Base-by-base conservation (phyloP, 495 filamentous ascomycete species). In the Tuber calosporum region DNA sequence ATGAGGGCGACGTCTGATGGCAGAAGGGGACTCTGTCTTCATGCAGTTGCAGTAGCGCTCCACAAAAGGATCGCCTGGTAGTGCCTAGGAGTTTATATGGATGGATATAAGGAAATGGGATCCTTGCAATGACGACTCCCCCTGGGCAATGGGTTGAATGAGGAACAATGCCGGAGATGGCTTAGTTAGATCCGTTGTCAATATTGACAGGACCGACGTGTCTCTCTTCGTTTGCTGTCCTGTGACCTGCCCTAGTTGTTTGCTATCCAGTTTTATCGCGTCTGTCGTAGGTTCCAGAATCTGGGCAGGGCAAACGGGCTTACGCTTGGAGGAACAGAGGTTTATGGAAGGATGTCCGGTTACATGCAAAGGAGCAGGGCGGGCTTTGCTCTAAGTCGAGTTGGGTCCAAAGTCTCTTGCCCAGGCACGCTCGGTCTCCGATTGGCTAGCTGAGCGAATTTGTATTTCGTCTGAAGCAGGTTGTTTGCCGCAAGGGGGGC, bases 71-170 rank as follows among this genome's bases (percentile, higher is more conserved):
- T 79, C 69, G 72, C 75, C 74, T 80, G 72, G 70, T 69, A 40
- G 78, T 77, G 78, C 74, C 41, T 43, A 74, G 73, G 76, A 80
- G 76, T 75, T 80, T 80, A 80, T 80, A 80, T 76, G 79, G 76
- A 80, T 76, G 79, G 76, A 70, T 75, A 68, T 69, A 77, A 69
- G 70, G 58, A 45, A 74, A 68, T 76, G 69, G 71, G 73, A 73
- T 75, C 53, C 75, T 78, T 77, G 76, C 66, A 75, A 69, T 79
- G 77, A 79, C 77, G 73, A 79, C 79, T 73, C 73, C 73, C 69
- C 67, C 72, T 73, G 73, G 20, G 67, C 68, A 75, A 62, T 62
- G 37, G 39, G 66, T 58, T 72, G 66, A 79, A 77, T 42, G 43
- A 77, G 73, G 37, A 75, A 68, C 71, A 67, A 72, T 75, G 48